Evolutionary conservation across 2,329 filamentous ascomycete genomes (phyloP), one percentile per base, ranked within the genome.

Genomic region (Phyllosticta citriasiana): DNA sequence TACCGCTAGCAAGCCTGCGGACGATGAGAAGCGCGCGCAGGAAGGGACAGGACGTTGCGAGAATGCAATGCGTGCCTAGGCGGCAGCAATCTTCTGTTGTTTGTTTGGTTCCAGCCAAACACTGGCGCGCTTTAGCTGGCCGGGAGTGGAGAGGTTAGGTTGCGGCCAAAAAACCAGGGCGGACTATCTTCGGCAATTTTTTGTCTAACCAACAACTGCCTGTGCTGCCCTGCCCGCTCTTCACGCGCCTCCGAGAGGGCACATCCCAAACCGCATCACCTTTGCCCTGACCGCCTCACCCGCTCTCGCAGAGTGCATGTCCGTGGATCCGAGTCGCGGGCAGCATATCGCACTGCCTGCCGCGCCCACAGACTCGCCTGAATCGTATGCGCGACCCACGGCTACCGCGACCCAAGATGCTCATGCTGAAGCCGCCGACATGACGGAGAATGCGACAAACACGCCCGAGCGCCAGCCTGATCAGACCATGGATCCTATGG

Each of bases 391-490:
- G 60, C 51, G 40, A 26, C 55, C 55, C 30, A 33, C 59, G 53
- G 33, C 33, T 55, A 53, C 54, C 55, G 60, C 60, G 60, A 62
- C 60, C 51, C 60, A 62, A 62, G 60, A 62, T 62, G 60, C 60
- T 55, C 55, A 62, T 61, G 59, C 59, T 56, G 60, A 62, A 53
- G 57, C 60, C 60, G 52, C 60, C 60, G 60, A 53, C 56, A 62
- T 62, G 60, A 62, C 54, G 60, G 60, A 62, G 51, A 55, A 55
- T 53, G 56, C 57, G 60, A 62, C 60, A 57, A 54, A 24, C 27
- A 55, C 51, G 30, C 51, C 60, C 27, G 55, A 33, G 47, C 12
- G 50, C 35, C 30, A 24, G 33, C 55, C 50, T 33, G 55, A 40
- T 12, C 30, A 40, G 55, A 61, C 54, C 53, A 40, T 30, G 26